Base-by-base conservation (phyloP, 345 rosid species). In the Rhizophora apiculata region DNA sequence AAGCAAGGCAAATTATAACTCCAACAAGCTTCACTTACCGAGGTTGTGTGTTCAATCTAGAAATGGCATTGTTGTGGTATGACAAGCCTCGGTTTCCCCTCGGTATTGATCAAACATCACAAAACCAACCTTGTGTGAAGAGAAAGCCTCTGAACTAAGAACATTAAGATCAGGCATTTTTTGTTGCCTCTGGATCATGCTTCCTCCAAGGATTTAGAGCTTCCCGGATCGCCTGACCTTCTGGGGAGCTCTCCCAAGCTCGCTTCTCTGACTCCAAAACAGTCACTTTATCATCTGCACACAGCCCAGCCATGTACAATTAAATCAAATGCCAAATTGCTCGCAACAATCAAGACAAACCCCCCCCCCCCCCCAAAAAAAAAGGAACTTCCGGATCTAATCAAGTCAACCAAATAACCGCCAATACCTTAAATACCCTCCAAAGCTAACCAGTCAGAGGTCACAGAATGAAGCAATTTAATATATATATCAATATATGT, bases 121-220 rank as follows among this genome's bases (percentile, higher is more conserved):
- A 39, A 11, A 39, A 39, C 46, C 0, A 39, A 39, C 46, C 46
- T 10, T 39, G 46, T 2, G 15, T 39, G 46, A 39, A 39, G 46
- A 39, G 24, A 2, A 39, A 39, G 15, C 46, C 46, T 10, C 3
- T 11, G 15, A 39, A 15, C 3, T 10, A 10, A 39, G 46, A 39
- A 10, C 15, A 39, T 6, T 9, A 43, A 43, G 49, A 43, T 13
- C 4, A 43, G 49, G 49, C 49, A 21, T 43, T 72, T 65, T 83
- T 86, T 72, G 60, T 68, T 2, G 82, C 53, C 76, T 82, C 75
- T 13, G 76, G 43, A 53, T 88, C 93, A 49, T 27, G 83, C 72
- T 87, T 83, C 77, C 89, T 90, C 98, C 97, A 90, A 36, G 98
- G 97, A 84, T 93, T 89, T 31, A 90, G 87, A 69, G 93, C 89